These are phyloP conservation scores for Russula olivacea DNA, from an alignment of 768 basidiomycete species.

Conservation along the genomic window DNA sequence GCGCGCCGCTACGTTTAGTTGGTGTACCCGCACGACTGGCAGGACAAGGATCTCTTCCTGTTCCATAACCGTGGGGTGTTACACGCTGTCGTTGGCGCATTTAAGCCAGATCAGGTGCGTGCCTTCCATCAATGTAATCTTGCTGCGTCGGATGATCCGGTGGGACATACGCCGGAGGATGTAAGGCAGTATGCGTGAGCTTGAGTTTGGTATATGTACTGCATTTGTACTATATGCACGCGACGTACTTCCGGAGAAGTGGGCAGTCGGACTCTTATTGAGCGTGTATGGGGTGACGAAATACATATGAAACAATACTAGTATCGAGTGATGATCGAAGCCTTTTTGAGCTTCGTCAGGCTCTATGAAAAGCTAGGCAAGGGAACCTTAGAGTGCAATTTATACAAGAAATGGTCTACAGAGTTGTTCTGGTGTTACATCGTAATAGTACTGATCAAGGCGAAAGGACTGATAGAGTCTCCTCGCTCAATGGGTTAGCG, in stretches of 20 bases:
- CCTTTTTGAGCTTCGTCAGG: too few species aligned
- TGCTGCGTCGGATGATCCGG: conserved; percentile 67
- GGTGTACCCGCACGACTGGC: conserved; percentile 89
- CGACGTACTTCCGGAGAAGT: conserved; percentile 64
- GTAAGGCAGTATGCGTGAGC: conserved; percentile 51
- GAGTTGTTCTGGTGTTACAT: background rate
- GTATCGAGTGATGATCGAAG: too few species aligned
- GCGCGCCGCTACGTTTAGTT: conserved; percentile 36
- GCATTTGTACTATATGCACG: too few species aligned
- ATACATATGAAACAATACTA: too few species aligned
- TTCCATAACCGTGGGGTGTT: conserved; percentile 84
- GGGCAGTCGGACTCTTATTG: conserved; percentile 32
- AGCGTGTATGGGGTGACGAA: too few species aligned
- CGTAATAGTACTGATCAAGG: background rate
- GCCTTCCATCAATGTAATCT: conserved; percentile 85
- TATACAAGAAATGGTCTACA: background rate
- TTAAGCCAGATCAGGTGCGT: conserved; percentile 58
- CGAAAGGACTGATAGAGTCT: background rate
- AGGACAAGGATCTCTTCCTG: conserved; percentile 67
- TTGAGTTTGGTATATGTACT: background rate
- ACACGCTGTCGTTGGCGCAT: conserved; percentile 74
- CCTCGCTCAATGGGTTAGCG: background rate
- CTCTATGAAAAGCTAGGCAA: too few species aligned
- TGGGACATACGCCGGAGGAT: conserved; percentile 61
- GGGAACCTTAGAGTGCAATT: too few species aligned